Evolutionary conservation across 1,139 yeast species (phyloP), one percentile per base, ranked within the genome.

Genomic region (Hanseniaspora uvarum): DNA sequence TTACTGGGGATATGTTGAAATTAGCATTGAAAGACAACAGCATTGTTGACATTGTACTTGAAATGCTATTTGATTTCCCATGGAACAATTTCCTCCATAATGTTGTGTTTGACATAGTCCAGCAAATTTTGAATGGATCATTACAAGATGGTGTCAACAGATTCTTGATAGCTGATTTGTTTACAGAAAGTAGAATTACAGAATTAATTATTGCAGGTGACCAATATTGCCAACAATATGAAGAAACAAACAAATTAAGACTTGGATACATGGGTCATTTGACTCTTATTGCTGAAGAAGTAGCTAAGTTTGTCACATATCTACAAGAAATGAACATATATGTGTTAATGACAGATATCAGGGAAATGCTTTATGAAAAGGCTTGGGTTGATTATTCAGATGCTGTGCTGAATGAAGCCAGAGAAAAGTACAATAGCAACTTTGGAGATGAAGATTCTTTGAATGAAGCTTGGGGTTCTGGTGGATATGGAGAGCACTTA

Each of bases 11-110:
- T 68, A 78, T 74, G 63, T 75, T 94, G 65, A 92, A 92, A 69
- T 84, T 89, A 58, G 81, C 95, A 12, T 72, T 94, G 54, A 82
- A 80, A 61, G 96, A 92, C 65, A 85, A 88, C 46, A 79, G 80
- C 57, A 85, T 92, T 56, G 77, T 92, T 51, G 75, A 82, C 38
- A 81, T 88, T 41, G 87, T 92, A 53, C 70, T 89, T 55, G 73
- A 79, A 33, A 88, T 92, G 95, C 88, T 92, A 65, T 87, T 87
- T 75, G 78, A 79, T 62, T 92, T 88, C 67, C 96, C 97, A 4
- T 92, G 99, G 98, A 92, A 92, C 69, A 92, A 92, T 66, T 92
- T 92, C 64, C 74, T 94, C 67, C 99, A 92, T 70, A 92, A 92
- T 63, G 98, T 92, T 57, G 97, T 92, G 4, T 94, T 92, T 70